phyloP scores from a whole-genome alignment of 2,329 filamentous ascomycete genomes.

The Aspergillus neoniger region DNA sequence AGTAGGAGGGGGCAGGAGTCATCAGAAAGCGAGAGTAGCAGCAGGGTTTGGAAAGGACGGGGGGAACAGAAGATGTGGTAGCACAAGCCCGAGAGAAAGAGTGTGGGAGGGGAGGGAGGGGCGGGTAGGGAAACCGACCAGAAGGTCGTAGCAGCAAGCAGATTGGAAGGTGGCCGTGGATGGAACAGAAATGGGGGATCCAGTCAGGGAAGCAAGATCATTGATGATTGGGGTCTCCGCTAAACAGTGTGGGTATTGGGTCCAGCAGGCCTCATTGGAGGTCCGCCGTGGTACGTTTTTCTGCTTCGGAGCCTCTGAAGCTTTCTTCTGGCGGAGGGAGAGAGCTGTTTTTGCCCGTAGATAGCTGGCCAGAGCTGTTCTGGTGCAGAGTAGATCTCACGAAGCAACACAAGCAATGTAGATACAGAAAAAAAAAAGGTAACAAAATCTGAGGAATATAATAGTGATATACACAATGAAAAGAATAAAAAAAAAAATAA shows the following conservation, averaged over 20 bases:
- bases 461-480: too few relatives aligned
- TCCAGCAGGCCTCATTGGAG: conserved; percentile 28
- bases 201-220: conserved; percentile 8
- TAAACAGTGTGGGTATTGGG: conserved; percentile 24
- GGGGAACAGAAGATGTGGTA: not conserved
- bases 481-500: not conserved
- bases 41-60: not conserved
- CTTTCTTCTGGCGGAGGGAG: conserved; percentile 9
- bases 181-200: not conserved
- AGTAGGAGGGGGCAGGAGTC: conserved; percentile 5
- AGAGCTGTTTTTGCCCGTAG: conserved; percentile 8
- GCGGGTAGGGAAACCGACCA: conserved; percentile 28
- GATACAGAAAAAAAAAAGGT: not conserved
- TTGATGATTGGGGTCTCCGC: not conserved
- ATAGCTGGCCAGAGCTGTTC: not conserved
- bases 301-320: conserved; percentile 20
- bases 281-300: not conserved
- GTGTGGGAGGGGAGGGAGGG: conserved; percentile 23
- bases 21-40: not conserved
- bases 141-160: not conserved
- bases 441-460: not conserved
- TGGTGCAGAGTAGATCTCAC: conserved; percentile 3
- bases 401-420: not conserved
- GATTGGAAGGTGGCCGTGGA: not conserved
- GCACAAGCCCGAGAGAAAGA: conserved; percentile 12